A percentile compares a stretch with the other conserved stretches of the same genome.
Conservation (phyloP, 352 stramenopile genomes). For the Phytophthora hybrid region DNA sequence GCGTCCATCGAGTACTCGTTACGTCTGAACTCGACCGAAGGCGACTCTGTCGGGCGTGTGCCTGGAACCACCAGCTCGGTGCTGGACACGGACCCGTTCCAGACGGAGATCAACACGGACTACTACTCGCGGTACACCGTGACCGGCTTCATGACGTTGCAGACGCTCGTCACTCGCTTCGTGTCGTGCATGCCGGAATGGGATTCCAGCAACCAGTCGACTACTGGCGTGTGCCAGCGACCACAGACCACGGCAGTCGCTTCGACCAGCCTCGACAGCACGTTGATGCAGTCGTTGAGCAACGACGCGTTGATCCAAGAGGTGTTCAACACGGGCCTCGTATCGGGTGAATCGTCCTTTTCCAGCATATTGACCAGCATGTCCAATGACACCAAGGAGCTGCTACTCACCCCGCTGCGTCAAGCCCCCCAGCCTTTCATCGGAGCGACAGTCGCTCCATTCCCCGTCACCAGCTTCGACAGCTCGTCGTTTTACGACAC, state of each 20-base stretch:
- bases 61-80: constrained; percentile 47
- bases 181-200: constrained; percentile 65
- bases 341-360: constrained; percentile 26
- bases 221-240: constrained; percentile 54
- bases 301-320: constrained; percentile 57
- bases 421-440: constrained; percentile 58
- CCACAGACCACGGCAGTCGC: constrained; percentile 39
- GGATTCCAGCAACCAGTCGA: constrained; percentile 48
- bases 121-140: constrained; percentile 59
- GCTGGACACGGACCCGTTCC: constrained; percentile 41
- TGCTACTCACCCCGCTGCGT: constrained; percentile 45
- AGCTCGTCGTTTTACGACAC: constrained; percentile 68
- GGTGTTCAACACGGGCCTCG: constrained; percentile 31
- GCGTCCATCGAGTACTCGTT: constrained; percentile 67
- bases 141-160: constrained; percentile 66
- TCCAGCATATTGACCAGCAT: constrained; percentile 33
- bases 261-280: constrained; percentile 37
- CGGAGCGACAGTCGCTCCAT: constrained; percentile 41
- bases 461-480: constrained; percentile 47
- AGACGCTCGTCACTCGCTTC: constrained; percentile 72
- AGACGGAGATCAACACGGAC: constrained; percentile 43
- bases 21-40: constrained; percentile 62
- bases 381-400: constrained; percentile 26
- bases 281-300: constrained; percentile 44
- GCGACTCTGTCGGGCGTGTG: constrained; percentile 38